phyloP scores from a whole-genome alignment of 164 flowering plant genomes.

The Stephania cephalantha region DNA sequence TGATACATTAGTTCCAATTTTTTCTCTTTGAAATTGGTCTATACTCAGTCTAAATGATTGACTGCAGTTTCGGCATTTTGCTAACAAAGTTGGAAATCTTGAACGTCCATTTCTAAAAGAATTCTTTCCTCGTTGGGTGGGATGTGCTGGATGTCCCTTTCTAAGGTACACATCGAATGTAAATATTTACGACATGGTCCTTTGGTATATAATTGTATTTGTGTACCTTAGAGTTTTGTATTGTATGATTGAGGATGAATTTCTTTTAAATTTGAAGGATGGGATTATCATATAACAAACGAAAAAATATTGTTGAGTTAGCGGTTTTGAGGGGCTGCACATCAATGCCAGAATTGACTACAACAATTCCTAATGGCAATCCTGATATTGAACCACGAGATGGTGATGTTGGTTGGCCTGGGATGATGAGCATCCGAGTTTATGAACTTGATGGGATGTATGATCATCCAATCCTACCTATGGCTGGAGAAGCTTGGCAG shows the following conservation, averaged over 20 bases:
- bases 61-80: conserved; percentile 88
- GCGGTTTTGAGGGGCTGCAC: conserved; percentile 85
- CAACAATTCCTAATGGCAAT: conserved; percentile 32
- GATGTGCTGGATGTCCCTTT: conserved; percentile 82
- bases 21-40: background rate
- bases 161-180: conserved; percentile 46
- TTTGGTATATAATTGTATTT: background rate
- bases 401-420: conserved; percentile 89
- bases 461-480: conserved; percentile 90
- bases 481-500: conserved; percentile 94
- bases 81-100: conserved; percentile 93
- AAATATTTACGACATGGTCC: background rate
- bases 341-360: conserved; percentile 35
- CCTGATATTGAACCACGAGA: conserved; percentile 59
- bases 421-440: conserved; percentile 94
- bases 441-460: conserved; percentile 95
- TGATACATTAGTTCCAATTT: no score
- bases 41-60: background rate
- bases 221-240: background rate
- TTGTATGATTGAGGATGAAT: background rate
- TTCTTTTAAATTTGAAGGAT: conserved; percentile 34
- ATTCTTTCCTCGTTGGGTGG: conserved; percentile 95
- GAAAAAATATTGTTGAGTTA: conserved; percentile 84
- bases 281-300: conserved; percentile 92
- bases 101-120: conserved; percentile 99